Evolutionary conservation across 176 grass and related monocot species (phyloP).

Genomic region (Ampelocalamus luodianensis): DNA sequence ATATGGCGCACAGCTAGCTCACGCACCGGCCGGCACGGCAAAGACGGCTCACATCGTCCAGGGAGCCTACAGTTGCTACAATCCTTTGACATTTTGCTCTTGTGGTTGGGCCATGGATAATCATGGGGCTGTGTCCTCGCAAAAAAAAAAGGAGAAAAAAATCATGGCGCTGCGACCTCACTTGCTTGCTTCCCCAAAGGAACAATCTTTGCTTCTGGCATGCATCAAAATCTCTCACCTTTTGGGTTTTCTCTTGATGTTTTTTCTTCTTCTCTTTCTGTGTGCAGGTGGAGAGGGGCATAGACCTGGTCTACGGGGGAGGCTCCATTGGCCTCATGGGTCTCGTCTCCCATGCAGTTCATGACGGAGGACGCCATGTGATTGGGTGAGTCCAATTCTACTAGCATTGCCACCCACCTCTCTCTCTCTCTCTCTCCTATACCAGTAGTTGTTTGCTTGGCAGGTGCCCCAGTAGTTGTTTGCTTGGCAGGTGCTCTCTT

Average conservation of each 20-base stretch:
- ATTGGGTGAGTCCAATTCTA: conserved; percentile 64
- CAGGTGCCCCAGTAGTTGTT: conserved; percentile 29
- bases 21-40: background rate
- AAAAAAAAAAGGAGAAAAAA: background rate
- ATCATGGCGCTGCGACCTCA: conserved; percentile 37
- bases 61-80: conserved; percentile 31
- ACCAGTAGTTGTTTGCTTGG: conserved; percentile 34
- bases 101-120: background rate
- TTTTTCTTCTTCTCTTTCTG: background rate
- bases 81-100: conserved; percentile 28
- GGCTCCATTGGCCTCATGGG: conserved; percentile 98
- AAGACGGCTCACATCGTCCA: background rate
- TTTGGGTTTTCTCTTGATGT: background rate
- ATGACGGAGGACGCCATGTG: conserved; percentile 97
- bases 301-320: conserved; percentile 96
- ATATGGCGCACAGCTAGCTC: conserved; percentile 19
- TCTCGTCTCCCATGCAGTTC: conserved; percentile 90
- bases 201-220: conserved; percentile 37
- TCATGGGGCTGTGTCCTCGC: conserved; percentile 34
- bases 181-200: conserved; percentile 36
- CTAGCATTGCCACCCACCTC: conserved; percentile 5
- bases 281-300: conserved; percentile 87
- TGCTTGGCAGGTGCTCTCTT: conserved; percentile 44
- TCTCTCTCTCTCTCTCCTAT: conserved; percentile 6
- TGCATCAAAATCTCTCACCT: background rate